Base-by-base conservation (phyloP, 202 grass and related monocot genomes). In the Zoysia matrella region DNA sequence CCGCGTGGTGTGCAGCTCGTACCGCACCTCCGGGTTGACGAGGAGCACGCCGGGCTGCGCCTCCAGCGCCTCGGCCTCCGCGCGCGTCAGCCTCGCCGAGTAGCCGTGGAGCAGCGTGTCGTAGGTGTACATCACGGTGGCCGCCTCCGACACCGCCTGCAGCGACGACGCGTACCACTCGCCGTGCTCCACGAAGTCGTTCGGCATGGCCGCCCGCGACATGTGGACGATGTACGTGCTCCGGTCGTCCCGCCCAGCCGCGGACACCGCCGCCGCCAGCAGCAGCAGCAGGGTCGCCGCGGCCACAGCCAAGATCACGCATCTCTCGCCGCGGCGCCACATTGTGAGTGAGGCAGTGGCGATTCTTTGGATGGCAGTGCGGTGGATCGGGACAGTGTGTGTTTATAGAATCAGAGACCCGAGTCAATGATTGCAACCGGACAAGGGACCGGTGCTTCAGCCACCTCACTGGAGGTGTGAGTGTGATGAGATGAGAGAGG, bases 1-100 rank as follows among this genome's bases (percentile, higher is more conserved):
- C 39, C 92, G 89, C 71, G 92, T 98, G 30, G 92, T 98, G 84
- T 98, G 95, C 54, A 98, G 90, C 84, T 93, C 88, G 65, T 94
- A 98, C 81, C 90, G 73, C 47, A 87, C 82, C 92, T 98, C 95
- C 49, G 86, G 92, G 79, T 89, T 87, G 44, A 98, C 92, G 43
- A 83, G 65, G 9, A 95, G 74, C 43, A 98, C 92, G 44, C 96
- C 96, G 0, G 82, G 74, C 52, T 89, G 90, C 62, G 78, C 41
- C 65, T 86, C 80, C 53, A 98, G 72, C 75, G 83, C 89, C 69
- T 5, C 11, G 36, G 88, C 95, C 81, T 98, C 95, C 10, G 80
- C 86, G 6, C 56, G 60, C 50, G 89, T 98, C 52, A 98, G 91
- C 52, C 87, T 85, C 46, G 89, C 83, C 12, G 95, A 93, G 87